A percentile compares a stretch with the other conserved stretches of the same genome.
phyloP scores from a whole-genome alignment of 352 stramenopile genomes.

The Pythium biforme region DNA sequence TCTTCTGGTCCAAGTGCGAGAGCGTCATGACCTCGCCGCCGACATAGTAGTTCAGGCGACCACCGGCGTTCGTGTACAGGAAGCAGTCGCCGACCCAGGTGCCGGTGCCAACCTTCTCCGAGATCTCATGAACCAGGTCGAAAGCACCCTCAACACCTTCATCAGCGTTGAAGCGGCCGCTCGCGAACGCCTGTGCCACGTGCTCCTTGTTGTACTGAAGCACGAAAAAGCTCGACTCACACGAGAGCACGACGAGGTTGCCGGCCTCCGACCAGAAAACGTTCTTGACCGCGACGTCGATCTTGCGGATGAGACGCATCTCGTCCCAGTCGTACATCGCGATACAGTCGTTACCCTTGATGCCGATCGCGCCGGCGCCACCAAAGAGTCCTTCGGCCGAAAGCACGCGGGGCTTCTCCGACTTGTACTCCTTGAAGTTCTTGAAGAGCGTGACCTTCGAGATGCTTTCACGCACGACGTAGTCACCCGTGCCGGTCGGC shows the following conservation, averaged over 20 bases:
- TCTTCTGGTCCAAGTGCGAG: conserved; percentile 93
- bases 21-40: conserved; percentile 99
- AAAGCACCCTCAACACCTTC: conserved; percentile 98
- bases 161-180: conserved; percentile 86
- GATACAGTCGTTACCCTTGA: conserved; percentile 95
- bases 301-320: conserved; percentile 96
- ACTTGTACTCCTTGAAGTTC: conserved; percentile 98
- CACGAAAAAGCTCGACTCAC: conserved; percentile 95
- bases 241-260: conserved; percentile 95
- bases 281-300: conserved; percentile 96
- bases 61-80: conserved; percentile 95
- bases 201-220: conserved; percentile 93
- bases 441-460: conserved; percentile 97
- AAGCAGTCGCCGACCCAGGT: conserved; percentile 99
- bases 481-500: conserved; percentile 96
- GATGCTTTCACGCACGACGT: conserved; percentile 97
- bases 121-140: conserved; percentile 97
- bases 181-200: conserved; percentile 87
- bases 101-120: conserved; percentile 93
- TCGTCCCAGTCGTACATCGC: conserved; percentile 99
- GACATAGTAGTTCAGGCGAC: conserved; percentile 99
- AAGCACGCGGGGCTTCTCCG: conserved; percentile 92
- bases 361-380: conserved; percentile 91
- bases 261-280: conserved; percentile 98
- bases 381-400: conserved; percentile 96